Evolutionary conservation across 2,329 filamentous ascomycete genomes (phyloP).

Genomic region (Penicillium hordei): DNA sequence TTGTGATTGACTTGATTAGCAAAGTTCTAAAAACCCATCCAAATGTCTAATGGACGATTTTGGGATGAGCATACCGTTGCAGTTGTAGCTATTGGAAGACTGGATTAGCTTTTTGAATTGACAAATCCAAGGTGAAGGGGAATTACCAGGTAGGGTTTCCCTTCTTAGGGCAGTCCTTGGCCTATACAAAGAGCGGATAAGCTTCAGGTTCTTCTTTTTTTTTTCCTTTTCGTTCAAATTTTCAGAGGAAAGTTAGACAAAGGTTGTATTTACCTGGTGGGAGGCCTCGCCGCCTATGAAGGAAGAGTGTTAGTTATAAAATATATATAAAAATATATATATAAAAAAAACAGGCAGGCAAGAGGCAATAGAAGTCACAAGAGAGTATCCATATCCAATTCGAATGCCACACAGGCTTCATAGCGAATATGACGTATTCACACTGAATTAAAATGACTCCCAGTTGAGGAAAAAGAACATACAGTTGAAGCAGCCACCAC

Average conservation of each 20-base stretch:
- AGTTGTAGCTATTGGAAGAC: conserved; percentile 66
- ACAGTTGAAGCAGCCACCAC: conserved; percentile 62
- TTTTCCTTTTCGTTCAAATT: not conserved
- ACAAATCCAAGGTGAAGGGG: conserved; percentile 3
- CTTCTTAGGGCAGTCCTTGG: conserved; percentile 82
- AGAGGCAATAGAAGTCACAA: not conserved
- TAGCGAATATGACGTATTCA: conserved; percentile 8
- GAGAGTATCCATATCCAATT: not conserved
- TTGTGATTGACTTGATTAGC: conserved; percentile 26
- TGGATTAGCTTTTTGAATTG: conserved; percentile 3
- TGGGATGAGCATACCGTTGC: conserved; percentile 60
- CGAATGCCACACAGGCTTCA: not conserved
- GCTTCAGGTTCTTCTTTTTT: conserved; percentile 3
- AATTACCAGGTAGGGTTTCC: conserved; percentile 77
- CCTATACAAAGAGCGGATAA: conserved; percentile 55
- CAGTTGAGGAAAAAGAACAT: conserved; percentile 33
- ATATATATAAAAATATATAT: not conserved
- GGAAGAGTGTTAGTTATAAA: conserved; percentile 21
- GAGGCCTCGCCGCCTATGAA: conserved; percentile 66
- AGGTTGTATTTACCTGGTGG: conserved; percentile 65
- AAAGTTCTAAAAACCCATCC: conserved; percentile 20
- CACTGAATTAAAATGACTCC: not conserved
- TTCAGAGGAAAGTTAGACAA: not conserved
- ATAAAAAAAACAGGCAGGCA: too few species aligned
- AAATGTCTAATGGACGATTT: not conserved